Evolutionary conservation across 2,329 filamentous ascomycete species (phyloP).

Genomic region (Penicillium rolfsii): DNA sequence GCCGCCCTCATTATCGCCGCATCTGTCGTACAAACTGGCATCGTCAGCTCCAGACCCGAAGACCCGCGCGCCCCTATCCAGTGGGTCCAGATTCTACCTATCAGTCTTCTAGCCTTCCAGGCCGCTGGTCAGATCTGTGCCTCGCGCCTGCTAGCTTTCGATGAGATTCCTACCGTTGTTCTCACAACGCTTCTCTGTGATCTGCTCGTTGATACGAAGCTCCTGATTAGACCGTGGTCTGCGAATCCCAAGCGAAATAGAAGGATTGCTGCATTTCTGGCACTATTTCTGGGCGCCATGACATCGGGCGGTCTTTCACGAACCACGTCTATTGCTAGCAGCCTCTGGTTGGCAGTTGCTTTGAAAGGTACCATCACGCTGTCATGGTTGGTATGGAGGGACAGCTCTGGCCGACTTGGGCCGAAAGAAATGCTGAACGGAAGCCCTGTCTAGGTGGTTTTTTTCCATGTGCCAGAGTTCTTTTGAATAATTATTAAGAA

Average conservation of each 20-base stretch:
- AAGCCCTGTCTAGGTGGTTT: neutral
- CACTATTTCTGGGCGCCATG: slow-evolving; percentile 47
- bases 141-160: slow-evolving; percentile 41
- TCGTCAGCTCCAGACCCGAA: slow-evolving; percentile 38
- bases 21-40: slow-evolving; percentile 38
- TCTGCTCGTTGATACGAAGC: slow-evolving; percentile 41
- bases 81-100: slow-evolving; percentile 44
- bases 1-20: slow-evolving; percentile 40
- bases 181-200: slow-evolving; percentile 47
- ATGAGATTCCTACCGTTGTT: slow-evolving; percentile 49
- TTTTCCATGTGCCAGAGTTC: too few species aligned
- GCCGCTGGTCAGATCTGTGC: slow-evolving; percentile 47
- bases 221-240: slow-evolving; percentile 30
- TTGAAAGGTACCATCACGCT: slow-evolving; percentile 42
- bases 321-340: slow-evolving; percentile 38
- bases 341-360: slow-evolving; percentile 46
- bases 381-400: slow-evolving; percentile 44
- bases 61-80: slow-evolving; percentile 36
- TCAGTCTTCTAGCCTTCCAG: slow-evolving; percentile 46
- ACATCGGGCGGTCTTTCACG: slow-evolving; percentile 46
- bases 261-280: slow-evolving; percentile 42
- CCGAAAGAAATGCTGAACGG: slow-evolving; percentile 2
- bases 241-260: slow-evolving; percentile 40
- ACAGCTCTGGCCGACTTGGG: neutral
- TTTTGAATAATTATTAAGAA: too few species aligned